A percentile compares a stretch with the other conserved stretches of the same genome.
Conservation (phyloP, 441 rosid genomes). For the Cnidoscolus chayamansa region DNA sequence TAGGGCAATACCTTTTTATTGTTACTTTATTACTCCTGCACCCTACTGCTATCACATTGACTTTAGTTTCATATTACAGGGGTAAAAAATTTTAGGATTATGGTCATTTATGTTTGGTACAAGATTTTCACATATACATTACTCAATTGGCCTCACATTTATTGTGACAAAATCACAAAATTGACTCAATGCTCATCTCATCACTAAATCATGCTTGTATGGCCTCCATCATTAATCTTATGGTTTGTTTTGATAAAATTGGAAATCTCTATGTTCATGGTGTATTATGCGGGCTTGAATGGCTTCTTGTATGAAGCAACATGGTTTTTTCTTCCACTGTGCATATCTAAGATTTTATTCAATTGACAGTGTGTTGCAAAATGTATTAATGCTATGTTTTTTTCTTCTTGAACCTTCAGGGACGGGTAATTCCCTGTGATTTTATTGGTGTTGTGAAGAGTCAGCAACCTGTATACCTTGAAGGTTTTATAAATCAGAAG, state of each 20-base stretch:
- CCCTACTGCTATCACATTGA: too few species aligned
- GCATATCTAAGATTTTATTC: background rate
- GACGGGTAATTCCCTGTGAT: slow-evolving; percentile 90
- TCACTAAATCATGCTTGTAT: too few species aligned
- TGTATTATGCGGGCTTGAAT: background rate
- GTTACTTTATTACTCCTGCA: too few species aligned
- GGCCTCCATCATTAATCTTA: background rate
- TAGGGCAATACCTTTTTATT: too few species aligned
- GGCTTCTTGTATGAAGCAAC: background rate
- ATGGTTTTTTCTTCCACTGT: slow-evolving; percentile 8
- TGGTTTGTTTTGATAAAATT: background rate
- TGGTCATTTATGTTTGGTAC: too few species aligned
- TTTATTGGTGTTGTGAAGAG: slow-evolving; percentile 82
- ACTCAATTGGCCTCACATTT: too few species aligned
- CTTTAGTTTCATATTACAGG: too few species aligned
- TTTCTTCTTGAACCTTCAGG: slow-evolving; percentile 46
- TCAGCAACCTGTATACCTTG: slow-evolving; percentile 85
- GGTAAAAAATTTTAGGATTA: too few species aligned
- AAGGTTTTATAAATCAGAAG: slow-evolving; percentile 42
- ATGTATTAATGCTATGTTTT: slow-evolving; percentile 10
- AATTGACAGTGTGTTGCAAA: slow-evolving; percentile 2
- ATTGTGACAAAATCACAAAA: too few species aligned
- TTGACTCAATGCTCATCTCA: too few species aligned
- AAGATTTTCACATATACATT: too few species aligned
- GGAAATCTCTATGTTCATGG: background rate